phyloP scores from a whole-genome alignment of 306 rosid species.

The Prunus persica region Prunus_persica_NCBIv2 NC_034009.1:37886001-37886500 shows the following conservation, averaged over 20 bases:
- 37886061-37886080: neutral
- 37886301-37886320: neutral
- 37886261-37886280: neutral
- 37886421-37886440: neutral
- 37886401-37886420: neutral
- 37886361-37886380: conserved; percentile 26
- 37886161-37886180: neutral
- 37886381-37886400: conserved; percentile 20
- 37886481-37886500: neutral
- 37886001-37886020: neutral
- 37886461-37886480: neutral
- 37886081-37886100: neutral
- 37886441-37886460: too few relatives aligned
- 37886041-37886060: neutral
- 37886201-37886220: neutral
- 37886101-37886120: neutral
- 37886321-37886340: conserved; percentile 11
- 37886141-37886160: too few relatives aligned
- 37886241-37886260: neutral
- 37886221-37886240: neutral
- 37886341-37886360: conserved; percentile 25
- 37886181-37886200: neutral
- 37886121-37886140: conserved; percentile 8
- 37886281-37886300: neutral
- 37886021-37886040: neutral